These are phyloP conservation scores for Kalmanozyma brasiliensis DNA, from an alignment of 1,284 basidiomycete genomes.

Conservation along the genomic window DNA sequence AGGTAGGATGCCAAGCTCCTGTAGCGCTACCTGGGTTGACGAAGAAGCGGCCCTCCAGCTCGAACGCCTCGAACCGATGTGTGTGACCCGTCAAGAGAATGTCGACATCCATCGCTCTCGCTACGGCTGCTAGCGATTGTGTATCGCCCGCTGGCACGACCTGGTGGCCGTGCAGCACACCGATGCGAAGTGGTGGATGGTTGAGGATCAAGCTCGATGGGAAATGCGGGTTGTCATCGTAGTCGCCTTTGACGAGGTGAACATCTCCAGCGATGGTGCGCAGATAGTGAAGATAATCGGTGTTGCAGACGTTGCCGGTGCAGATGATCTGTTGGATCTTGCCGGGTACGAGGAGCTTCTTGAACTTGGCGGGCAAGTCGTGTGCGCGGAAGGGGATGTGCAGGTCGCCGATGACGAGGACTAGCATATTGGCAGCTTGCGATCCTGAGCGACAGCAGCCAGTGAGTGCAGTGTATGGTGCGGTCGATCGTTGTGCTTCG, in stretches of 20 bases:
- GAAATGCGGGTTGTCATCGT: constrained; percentile 84
- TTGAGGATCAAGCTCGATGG: constrained; percentile 84
- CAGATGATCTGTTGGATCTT: constrained; percentile 99
- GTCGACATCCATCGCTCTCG: constrained; percentile 93
- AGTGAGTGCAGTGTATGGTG: too few relatives aligned
- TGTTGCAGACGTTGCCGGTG: constrained; percentile 96
- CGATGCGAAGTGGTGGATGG: constrained; percentile 89
- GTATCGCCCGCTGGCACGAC: constrained; percentile 90
- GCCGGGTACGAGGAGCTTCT: constrained; percentile 90
- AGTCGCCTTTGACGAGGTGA: constrained; percentile 90
- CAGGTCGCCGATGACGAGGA: constrained; percentile 64
- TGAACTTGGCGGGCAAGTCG: constrained; percentile 94
- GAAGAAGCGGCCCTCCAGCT: constrained; percentile 90
- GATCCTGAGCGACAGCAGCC: too few relatives aligned
- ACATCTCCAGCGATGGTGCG: constrained; percentile 95
- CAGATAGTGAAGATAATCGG: constrained; percentile 97
- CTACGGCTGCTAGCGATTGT: constrained; percentile 85
- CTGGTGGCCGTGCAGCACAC: constrained; percentile 94
- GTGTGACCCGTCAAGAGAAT: constrained; percentile 93
- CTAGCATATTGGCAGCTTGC: constrained; percentile 47
- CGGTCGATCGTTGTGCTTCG: too few relatives aligned
- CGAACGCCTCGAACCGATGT: constrained; percentile 94
- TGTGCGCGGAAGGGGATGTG: constrained; percentile 72
- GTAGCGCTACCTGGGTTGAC: constrained; percentile 95
- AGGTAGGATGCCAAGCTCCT: constrained; percentile 81